Percentiles rank a stretch among this genome's conserved stretches.
These are phyloP conservation scores for Colletotrichum musicola DNA, from an alignment of 2,329 filamentous ascomycete genomes.

Conservation along the genomic window DNA sequence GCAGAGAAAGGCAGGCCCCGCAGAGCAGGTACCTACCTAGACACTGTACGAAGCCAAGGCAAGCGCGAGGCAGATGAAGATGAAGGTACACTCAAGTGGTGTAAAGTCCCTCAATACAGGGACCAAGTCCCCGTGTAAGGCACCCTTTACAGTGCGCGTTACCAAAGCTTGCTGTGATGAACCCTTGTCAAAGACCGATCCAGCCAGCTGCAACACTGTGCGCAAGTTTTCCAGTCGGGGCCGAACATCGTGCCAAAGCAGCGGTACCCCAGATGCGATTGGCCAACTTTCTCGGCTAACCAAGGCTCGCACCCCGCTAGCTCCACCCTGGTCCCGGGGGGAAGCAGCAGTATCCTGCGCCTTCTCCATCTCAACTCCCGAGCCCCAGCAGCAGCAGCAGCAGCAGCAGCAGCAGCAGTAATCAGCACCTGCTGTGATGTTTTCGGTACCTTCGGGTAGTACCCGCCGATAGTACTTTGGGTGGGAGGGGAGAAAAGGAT, in stretches of 20 bases:
- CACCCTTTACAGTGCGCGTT: slow-evolving; percentile 7
- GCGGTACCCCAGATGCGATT: slow-evolving; percentile 12
- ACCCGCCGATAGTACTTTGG: no score
- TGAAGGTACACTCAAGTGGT: no score
- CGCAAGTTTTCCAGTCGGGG: slow-evolving; percentile 23
- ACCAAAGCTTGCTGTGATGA: slow-evolving; percentile 4
- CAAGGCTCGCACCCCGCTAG: background rate
- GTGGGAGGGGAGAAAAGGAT: background rate
- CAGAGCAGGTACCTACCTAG: no score
- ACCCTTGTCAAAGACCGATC: slow-evolving; percentile 9
- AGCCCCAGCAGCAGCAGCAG: background rate
- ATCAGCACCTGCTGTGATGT: no score
- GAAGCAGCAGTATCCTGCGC: background rate
- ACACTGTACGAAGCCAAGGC: no score
- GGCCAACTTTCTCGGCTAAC: slow-evolving; percentile 13
- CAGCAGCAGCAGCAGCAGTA: background rate
- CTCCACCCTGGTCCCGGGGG: slow-evolving; percentile 5
- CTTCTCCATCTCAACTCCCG: slow-evolving; percentile 27
- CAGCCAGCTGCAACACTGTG: slow-evolving; percentile 16
- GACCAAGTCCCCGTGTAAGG: no score
- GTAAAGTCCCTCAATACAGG: no score
- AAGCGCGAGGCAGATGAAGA: no score
- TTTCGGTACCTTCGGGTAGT: no score
- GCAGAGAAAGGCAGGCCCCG: no score
- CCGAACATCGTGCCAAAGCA: background rate